Conservation (phyloP, 208 protist genomes). For the Leishmania amazonensis region DNA sequence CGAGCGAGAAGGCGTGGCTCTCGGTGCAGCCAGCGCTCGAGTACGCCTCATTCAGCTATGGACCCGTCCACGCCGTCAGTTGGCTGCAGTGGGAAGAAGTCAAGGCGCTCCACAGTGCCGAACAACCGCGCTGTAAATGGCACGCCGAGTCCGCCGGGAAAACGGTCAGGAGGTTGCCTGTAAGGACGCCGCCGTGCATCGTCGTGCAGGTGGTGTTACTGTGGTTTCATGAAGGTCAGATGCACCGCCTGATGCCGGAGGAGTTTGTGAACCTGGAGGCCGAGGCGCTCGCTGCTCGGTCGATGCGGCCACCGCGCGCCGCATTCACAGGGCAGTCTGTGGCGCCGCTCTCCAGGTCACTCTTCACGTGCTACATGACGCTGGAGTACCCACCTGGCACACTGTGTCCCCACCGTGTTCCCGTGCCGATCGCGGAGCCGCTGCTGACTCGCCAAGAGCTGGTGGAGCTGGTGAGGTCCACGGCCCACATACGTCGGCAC, state of each 20-base stretch:
- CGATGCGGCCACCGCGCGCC: not conserved
- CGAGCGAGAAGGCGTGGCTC: constrained; percentile 9
- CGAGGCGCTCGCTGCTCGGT: not conserved
- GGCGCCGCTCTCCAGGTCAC: constrained; percentile 1
- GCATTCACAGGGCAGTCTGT: not conserved
- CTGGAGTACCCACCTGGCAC: constrained; percentile 33
- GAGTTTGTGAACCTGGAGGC: constrained; percentile 11
- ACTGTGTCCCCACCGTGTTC: constrained; percentile 15
- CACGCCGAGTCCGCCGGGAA: not conserved
- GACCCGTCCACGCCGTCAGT: constrained; percentile 11
- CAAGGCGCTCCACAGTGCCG: constrained; percentile 10
- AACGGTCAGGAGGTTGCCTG: not conserved
- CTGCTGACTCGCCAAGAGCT: constrained; percentile 40
- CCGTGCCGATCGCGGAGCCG: constrained; percentile 31
- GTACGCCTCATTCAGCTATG: constrained; percentile 23
- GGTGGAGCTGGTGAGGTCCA: constrained; percentile 31
- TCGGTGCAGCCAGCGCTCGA: constrained; percentile 30
- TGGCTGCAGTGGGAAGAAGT: constrained; percentile 34
- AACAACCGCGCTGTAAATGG: constrained; percentile 4
- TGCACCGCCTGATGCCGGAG: constrained; percentile 11
- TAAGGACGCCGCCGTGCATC: constrained; percentile 1
- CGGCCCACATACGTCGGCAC: constrained; percentile 29
- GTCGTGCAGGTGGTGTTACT: constrained; percentile 20
- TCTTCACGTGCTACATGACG: constrained; percentile 13
- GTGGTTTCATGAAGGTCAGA: constrained; percentile 16